These are phyloP conservation scores for Hypoxylon perforatum DNA, from an alignment of 495 filamentous ascomycete genomes.

Conservation along the genomic window DNA sequence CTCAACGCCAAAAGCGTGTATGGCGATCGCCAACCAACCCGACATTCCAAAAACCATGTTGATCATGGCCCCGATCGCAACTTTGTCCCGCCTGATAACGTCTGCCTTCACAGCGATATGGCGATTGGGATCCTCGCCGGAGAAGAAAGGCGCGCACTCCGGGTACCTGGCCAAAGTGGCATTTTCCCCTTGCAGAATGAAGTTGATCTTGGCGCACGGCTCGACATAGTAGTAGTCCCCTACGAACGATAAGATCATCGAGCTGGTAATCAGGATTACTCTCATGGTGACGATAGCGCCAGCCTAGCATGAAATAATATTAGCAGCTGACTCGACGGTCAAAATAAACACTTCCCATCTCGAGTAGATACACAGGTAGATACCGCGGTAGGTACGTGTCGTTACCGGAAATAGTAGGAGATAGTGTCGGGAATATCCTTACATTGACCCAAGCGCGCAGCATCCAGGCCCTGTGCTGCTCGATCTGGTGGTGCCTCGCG, in stretches of 20 bases:
- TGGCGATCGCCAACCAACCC: conserved; percentile 55
- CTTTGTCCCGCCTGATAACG: conserved; percentile 35
- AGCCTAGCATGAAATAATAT: conserved; percentile 35
- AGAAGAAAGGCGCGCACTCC: conserved; percentile 46
- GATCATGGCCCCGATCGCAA: conserved; percentile 51
- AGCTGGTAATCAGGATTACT: conserved; percentile 52
- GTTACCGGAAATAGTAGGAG: not conserved
- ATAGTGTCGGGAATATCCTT: conserved; percentile 13
- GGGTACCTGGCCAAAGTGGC: conserved; percentile 50
- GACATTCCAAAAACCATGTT: conserved; percentile 56
- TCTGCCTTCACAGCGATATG: conserved; percentile 48
- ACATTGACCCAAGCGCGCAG: conserved; percentile 60
- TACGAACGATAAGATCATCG: conserved; percentile 44
- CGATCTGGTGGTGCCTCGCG: conserved; percentile 64
- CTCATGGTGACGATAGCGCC: conserved; percentile 61
- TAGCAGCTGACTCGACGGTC: conserved; percentile 7
- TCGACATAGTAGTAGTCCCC: conserved; percentile 49
- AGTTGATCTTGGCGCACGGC: conserved; percentile 58
- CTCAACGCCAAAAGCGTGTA: conserved; percentile 61
- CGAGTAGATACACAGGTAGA: no score
- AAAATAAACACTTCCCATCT: not conserved
- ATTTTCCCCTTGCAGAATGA: conserved; percentile 39
- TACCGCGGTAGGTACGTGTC: no score
- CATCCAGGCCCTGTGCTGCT: conserved; percentile 69
- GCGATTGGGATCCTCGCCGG: conserved; percentile 36